Base-by-base conservation (phyloP, 495 filamentous ascomycete genomes). In the Penicillium fimorum region DNA sequence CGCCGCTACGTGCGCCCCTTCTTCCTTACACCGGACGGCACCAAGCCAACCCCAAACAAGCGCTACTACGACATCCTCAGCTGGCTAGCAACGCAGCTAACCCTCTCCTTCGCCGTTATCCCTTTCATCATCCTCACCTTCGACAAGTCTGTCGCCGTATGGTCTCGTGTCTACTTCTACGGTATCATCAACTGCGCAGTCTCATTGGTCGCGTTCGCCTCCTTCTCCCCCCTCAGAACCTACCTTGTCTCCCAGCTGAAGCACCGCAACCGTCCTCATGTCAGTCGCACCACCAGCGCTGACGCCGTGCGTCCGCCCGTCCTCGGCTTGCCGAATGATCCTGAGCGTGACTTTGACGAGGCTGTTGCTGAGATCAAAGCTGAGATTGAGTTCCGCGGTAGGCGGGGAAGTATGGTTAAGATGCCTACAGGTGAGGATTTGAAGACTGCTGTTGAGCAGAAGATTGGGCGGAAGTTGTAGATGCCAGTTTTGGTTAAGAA, bases 81-180 rank as follows among this genome's bases (percentile, higher is more conserved):
- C 54, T 90, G 83, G 76, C 54, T 97, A 37, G 77, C 79, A 8
- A 98, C 94, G 0, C 95, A 98, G 66, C 59, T 88, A 11, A 84
- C 86, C 13, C 91, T 97, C 66, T 84, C 86, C 56, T 98, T 96
- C 72, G 79, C 84, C 50, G 87, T 83, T 2, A 77, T 86, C 2
- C 93, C 94, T 3, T 98, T 98, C 74, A 79, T 96, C 52, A 73
- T 96, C 45, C 84, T 97, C 11, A 75, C 77, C 30, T 82, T 97
- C 59, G 67, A 70, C 18, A 76, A 80, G 46, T 89, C 86, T 2
- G 66, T 95, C 33, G 68, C 72, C 5, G 85, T 90, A 55, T 98
- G 94, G 94, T 65, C 80, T 0, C 83, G 88, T 30, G 86, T 95
- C n/a, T 92, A 96, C 71, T 96, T 90, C 77, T 97, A 96, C 74